A percentile compares a stretch with the other conserved stretches of the same genome.
Evolutionary conservation across 495 filamentous ascomycete species (phyloP).

Genomic region (Apiosordaria backusii): DNA sequence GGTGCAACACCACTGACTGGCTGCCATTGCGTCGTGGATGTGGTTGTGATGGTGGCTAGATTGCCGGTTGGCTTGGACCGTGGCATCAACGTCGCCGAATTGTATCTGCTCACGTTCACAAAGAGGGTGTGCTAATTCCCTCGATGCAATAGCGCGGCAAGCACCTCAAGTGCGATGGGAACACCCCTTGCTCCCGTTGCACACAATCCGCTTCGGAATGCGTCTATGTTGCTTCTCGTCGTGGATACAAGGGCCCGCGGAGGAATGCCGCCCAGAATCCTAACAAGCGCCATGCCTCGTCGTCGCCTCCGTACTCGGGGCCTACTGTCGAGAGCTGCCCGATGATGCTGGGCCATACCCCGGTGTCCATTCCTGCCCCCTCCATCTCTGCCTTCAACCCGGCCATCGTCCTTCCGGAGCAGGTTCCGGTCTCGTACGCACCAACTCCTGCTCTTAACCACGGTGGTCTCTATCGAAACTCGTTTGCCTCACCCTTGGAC

Average conservation of each 20-base stretch:
- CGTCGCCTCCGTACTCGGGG: conserved; percentile 39
- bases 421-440: conserved; percentile 38
- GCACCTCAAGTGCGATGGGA: conserved; percentile 51
- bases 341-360: conserved; percentile 42
- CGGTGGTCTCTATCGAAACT: conserved; percentile 38
- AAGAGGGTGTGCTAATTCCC: conserved; percentile 15
- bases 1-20: not conserved
- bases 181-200: conserved; percentile 45
- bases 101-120: not conserved
- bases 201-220: conserved; percentile 40
- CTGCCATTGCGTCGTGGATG: not conserved
- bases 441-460: conserved; percentile 28
- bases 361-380: conserved; percentile 29
- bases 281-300: conserved; percentile 49
- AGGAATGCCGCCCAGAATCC: conserved; percentile 44
- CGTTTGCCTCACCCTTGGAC: conserved; percentile 32
- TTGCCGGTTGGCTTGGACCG: not conserved
- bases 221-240: conserved; percentile 49
- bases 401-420: conserved; percentile 36
- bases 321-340: conserved; percentile 38
- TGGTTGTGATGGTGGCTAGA: not conserved
- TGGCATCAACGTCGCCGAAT: not conserved
- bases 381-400: conserved; percentile 36
- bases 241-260: conserved; percentile 50
- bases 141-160: conserved; percentile 39